Percentiles rank a stretch among this genome's conserved stretches.
These are phyloP conservation scores for Neonectria coccinea DNA, from an alignment of 2,329 filamentous ascomycete species.

Conservation along the genomic window DNA sequence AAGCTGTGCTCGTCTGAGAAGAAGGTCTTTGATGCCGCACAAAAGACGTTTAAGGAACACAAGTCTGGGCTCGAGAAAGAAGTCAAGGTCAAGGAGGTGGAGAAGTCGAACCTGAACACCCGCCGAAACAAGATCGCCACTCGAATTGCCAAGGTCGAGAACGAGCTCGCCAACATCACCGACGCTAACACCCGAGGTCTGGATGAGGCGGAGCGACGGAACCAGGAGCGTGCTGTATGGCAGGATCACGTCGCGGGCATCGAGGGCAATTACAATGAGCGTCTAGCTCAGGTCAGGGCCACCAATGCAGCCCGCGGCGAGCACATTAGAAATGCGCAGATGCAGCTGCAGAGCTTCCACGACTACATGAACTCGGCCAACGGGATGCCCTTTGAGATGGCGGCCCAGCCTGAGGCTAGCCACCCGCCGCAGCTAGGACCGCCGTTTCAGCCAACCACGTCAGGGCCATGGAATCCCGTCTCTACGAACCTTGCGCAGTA, in stretches of 20 bases:
- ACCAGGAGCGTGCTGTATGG: slow-evolving; percentile 62
- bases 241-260: slow-evolving; percentile 60
- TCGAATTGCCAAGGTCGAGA: slow-evolving; percentile 78
- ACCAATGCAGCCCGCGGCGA: slow-evolving; percentile 48
- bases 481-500: slow-evolving; percentile 51
- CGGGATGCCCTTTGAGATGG: slow-evolving; percentile 49
- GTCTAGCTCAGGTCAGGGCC: slow-evolving; percentile 55
- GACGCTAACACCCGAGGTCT: slow-evolving; percentile 75
- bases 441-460: slow-evolving; percentile 39
- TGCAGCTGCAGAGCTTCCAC: slow-evolving; percentile 50
- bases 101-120: slow-evolving; percentile 71
- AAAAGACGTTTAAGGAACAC: slow-evolving; percentile 66
- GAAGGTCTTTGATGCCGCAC: slow-evolving; percentile 69
- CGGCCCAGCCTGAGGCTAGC: slow-evolving; percentile 34
- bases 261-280: slow-evolving; percentile 60
- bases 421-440: slow-evolving; percentile 42
- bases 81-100: slow-evolving; percentile 71
- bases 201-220: slow-evolving; percentile 71
- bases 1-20: slow-evolving; percentile 66
- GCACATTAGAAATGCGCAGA: slow-evolving; percentile 47
- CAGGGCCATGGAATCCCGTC: slow-evolving; percentile 51
- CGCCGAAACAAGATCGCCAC: slow-evolving; percentile 79
- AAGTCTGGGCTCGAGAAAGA: slow-evolving; percentile 73
- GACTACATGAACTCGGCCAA: slow-evolving; percentile 49
- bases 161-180: slow-evolving; percentile 76